These are phyloP conservation scores for Tricladium varicosporioides DNA, from an alignment of 2,329 filamentous ascomycete genomes.

Conservation along the genomic window DNA sequence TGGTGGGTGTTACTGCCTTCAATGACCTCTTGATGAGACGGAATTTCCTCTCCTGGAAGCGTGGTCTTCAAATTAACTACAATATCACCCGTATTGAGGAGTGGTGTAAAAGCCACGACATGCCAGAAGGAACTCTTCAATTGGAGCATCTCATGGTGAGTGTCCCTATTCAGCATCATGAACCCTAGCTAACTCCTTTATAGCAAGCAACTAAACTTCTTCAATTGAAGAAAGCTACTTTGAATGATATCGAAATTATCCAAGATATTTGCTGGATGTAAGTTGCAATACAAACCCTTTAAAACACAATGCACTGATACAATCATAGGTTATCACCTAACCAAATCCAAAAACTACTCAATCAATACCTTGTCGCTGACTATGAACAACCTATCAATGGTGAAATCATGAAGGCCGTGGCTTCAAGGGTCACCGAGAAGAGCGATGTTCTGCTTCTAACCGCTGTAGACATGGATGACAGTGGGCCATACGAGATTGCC, in stretches of 20 bases:
- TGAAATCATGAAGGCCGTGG: conserved; percentile 99
- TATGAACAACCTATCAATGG: conserved; percentile 99
- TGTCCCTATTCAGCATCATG: conserved; percentile 2
- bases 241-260: conserved; percentile 99
- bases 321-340: conserved; percentile 81
- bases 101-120: conserved; percentile 99
- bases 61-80: conserved; percentile 98
- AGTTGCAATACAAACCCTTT: conserved; percentile 41
- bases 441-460: conserved; percentile 91
- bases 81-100: conserved; percentile 99
- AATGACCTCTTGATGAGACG: conserved; percentile 97
- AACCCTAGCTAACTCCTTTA: conserved; percentile 32
- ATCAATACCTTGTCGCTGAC: conserved; percentile 97
- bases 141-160: conserved; percentile 94
- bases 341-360: conserved; percentile 97
- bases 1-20: conserved; percentile 97
- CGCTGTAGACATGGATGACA: conserved; percentile 98
- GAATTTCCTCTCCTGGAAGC: conserved; percentile 99
- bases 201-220: conserved; percentile 97
- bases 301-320: conserved; percentile 7
- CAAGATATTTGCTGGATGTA: conserved; percentile 99
- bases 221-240: conserved; percentile 96
- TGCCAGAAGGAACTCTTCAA: conserved; percentile 97
- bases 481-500: conserved; percentile 96
- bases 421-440: conserved; percentile 95